These are phyloP conservation scores for Elongisporangium undulatum DNA, from an alignment of 352 stramenopile genomes.

Conservation along the genomic window DNA sequence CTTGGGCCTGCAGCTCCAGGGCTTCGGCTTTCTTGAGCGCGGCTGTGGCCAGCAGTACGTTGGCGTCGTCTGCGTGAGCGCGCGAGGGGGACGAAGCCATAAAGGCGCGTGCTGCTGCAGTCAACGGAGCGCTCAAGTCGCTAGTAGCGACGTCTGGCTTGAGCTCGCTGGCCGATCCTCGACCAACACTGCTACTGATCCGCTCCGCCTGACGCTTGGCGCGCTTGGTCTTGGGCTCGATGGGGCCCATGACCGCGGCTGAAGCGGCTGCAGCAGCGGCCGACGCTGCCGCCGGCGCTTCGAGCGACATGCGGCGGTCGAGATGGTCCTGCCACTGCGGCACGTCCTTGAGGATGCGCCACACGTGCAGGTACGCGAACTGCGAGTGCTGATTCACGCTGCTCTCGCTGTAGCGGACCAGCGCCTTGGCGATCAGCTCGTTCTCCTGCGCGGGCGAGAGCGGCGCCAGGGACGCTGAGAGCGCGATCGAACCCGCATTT, in stretches of 20 bases:
- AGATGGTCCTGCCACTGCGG: not conserved
- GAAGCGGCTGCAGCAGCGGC: not conserved
- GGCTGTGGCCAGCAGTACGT: not conserved
- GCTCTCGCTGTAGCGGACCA: not conserved
- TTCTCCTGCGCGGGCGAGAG: not conserved
- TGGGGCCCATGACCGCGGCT: not conserved
- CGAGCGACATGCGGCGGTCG: not conserved
- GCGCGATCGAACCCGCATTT: not conserved
- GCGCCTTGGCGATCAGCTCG: not conserved
- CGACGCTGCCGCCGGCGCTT: not conserved
- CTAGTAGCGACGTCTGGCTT: not conserved
- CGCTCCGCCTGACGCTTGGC: not conserved
- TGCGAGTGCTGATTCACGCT: not conserved
- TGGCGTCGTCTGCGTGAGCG: not conserved
- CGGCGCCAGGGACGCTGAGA: not conserved
- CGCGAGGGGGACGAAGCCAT: not conserved
- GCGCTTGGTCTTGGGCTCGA: not conserved
- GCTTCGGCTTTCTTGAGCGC: not conserved
- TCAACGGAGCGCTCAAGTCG: not conserved
- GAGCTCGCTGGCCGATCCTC: not conserved
- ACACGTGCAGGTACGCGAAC: not conserved
- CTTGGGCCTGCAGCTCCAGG: not conserved
- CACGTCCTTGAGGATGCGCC: not conserved
- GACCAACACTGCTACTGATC: not conserved
- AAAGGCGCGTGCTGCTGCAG: not conserved